phyloP scores from a whole-genome alignment of 2,329 filamentous ascomycete genomes.

The Colletotrichum endophyticum region DNA sequence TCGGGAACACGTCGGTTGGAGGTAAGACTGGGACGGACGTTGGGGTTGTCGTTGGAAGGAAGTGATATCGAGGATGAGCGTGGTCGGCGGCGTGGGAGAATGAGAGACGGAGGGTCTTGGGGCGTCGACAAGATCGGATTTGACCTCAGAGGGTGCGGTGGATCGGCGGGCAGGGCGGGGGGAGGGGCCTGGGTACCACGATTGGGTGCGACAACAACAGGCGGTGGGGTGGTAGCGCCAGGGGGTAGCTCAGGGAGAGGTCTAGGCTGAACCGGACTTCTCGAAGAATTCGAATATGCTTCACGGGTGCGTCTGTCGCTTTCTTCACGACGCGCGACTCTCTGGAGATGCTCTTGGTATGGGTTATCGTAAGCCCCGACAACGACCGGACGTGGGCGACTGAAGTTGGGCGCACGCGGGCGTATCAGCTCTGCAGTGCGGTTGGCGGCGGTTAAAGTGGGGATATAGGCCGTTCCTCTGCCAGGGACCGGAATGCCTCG shows the following conservation, averaged over 20 bases:
- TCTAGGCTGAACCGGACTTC: background rate
- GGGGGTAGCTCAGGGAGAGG: conserved; percentile 16
- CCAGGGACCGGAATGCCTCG: conserved; percentile 12
- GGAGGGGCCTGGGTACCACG: conserved; percentile 1
- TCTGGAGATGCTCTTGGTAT: conserved; percentile 4
- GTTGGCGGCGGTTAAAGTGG: conserved; percentile 9
- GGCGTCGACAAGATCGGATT: conserved; percentile 15
- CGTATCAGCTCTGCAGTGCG: conserved; percentile 3
- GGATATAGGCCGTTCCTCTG: conserved; percentile 2
- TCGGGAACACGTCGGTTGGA: background rate
- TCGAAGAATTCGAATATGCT: background rate
- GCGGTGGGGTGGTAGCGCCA: background rate
- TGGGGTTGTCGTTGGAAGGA: background rate
- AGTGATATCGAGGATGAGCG: conserved; percentile 11
- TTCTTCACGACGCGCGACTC: conserved; percentile 8
- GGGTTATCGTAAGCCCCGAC: conserved; percentile 20
- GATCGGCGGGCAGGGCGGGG: conserved; percentile 8
- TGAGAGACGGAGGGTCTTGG: background rate
- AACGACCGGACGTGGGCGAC: conserved; percentile 8
- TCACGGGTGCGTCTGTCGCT: background rate
- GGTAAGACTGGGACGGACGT: background rate
- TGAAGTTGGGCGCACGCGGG: background rate
- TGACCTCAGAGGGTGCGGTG: conserved; percentile 18
- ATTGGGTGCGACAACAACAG: background rate
- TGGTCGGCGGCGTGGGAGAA: conserved; percentile 2